Evolutionary conservation across 768 basidiomycete genomes (phyloP).

Genomic region (Pleurotus giganteus): DNA sequence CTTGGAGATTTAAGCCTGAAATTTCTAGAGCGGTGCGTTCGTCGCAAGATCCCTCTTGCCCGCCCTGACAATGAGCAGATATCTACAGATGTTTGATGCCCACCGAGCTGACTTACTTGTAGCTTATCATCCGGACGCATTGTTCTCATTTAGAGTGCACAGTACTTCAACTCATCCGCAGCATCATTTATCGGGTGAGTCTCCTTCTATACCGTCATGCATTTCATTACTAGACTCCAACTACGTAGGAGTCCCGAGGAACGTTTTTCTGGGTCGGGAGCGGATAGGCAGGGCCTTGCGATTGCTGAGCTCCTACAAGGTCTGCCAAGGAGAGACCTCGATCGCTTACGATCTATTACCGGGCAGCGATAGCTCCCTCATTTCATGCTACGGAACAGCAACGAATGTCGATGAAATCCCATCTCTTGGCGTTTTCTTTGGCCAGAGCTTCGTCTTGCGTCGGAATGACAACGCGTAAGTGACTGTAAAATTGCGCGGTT

Average conservation of each 20-base stretch:
- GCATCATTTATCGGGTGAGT: background rate
- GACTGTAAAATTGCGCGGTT: background rate
- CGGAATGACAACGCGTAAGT: background rate
- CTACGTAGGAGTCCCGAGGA: background rate
- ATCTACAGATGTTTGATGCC: background rate
- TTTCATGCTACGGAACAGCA: constrained; percentile 1
- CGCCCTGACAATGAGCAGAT: background rate
- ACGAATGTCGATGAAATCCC: background rate
- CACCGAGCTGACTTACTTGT: background rate
- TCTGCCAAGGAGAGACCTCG: constrained; percentile 6
- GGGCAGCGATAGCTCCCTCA: background rate
- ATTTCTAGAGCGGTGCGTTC: constrained; percentile 4
- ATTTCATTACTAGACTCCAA: background rate
- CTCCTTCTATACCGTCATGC: background rate
- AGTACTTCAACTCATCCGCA: background rate
- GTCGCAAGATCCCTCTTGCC: background rate
- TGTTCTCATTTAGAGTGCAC: constrained; percentile 6
- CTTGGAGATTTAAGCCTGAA: background rate
- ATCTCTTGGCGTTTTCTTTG: background rate
- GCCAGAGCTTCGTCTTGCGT: constrained; percentile 3
- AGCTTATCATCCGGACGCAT: constrained; percentile 5
- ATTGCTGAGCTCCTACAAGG: constrained; percentile 4
- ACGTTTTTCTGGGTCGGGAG: constrained; percentile 3
- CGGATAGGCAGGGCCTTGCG: constrained; percentile 5
- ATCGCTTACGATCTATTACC: constrained; percentile 7